Conservation (phyloP, 129 eudicot species). For the Mikania micrantha region DNA sequence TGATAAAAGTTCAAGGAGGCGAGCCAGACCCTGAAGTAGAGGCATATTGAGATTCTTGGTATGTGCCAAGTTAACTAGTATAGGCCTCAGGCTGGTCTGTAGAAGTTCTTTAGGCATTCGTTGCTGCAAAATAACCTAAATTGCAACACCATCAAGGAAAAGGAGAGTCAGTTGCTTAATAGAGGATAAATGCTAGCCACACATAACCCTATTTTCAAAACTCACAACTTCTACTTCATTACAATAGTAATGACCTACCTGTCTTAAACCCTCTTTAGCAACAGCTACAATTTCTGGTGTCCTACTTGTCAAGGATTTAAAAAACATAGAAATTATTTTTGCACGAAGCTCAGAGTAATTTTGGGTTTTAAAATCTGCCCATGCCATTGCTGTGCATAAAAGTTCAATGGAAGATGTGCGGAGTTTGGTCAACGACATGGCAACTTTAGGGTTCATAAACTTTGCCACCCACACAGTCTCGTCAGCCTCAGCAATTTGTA, state of each 20-base stretch:
- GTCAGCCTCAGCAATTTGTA: slow-evolving; percentile 98
- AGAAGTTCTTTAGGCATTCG: slow-evolving; percentile 98
- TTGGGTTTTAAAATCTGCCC: slow-evolving; percentile 94
- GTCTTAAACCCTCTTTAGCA: slow-evolving; percentile 93
- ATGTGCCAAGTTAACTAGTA: slow-evolving; percentile 88
- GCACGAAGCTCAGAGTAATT: slow-evolving; percentile 88
- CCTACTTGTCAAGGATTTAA: slow-evolving; percentile 90
- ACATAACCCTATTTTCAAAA: not conserved
- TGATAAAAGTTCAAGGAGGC: slow-evolving; percentile 88
- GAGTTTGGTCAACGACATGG: slow-evolving; percentile 79
- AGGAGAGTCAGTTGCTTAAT: slow-evolving; percentile 9
- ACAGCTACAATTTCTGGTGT: slow-evolving; percentile 87
- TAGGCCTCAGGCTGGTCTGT: slow-evolving; percentile 96
- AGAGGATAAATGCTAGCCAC: slow-evolving; percentile 2
- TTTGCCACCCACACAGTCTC: slow-evolving; percentile 90
- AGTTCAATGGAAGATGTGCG: slow-evolving; percentile 96
- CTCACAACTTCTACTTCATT: not conserved
- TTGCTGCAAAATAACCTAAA: slow-evolving; percentile 86
- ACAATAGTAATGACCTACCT: slow-evolving; percentile 39
- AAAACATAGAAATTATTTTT: slow-evolving; percentile 91
- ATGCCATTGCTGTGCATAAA: slow-evolving; percentile 96
- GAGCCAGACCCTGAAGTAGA: slow-evolving; percentile 94
- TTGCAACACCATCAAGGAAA: slow-evolving; percentile 9
- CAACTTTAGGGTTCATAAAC: slow-evolving; percentile 89
- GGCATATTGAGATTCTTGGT: slow-evolving; percentile 97